Evolutionary conservation across 2,329 filamentous ascomycete species (phyloP).

Genomic region (Verticillium tricorpus): DNA sequence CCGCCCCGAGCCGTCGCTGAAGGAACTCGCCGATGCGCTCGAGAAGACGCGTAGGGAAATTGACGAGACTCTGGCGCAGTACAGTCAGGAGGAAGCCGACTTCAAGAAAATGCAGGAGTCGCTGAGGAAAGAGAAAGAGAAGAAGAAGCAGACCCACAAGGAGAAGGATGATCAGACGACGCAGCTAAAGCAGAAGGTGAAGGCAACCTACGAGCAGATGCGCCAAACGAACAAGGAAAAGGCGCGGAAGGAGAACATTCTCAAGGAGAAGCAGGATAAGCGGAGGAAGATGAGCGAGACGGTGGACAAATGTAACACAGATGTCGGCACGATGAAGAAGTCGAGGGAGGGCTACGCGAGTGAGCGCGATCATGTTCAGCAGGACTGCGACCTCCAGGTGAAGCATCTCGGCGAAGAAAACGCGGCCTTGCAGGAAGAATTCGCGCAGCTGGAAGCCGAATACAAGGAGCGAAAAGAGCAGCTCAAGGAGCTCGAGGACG

Average conservation of each 20-base stretch:
- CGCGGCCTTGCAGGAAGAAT: conserved; percentile 58
- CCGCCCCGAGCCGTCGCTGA: conserved; percentile 62
- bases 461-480: conserved; percentile 56
- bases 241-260: conserved; percentile 67
- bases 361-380: conserved; percentile 46
- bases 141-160: conserved; percentile 71
- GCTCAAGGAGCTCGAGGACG: conserved; percentile 70
- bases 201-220: conserved; percentile 76
- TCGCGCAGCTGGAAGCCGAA: conserved; percentile 63
- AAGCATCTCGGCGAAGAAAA: conserved; percentile 51
- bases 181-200: conserved; percentile 76
- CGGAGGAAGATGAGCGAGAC: conserved; percentile 66
- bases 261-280: conserved; percentile 66
- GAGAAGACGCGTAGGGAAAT: conserved; percentile 78
- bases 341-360: conserved; percentile 50
- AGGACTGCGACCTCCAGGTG: conserved; percentile 48
- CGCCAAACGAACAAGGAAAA: conserved; percentile 74
- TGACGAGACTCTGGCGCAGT: conserved; percentile 69
- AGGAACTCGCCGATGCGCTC: conserved; percentile 76
- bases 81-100: conserved; percentile 68
- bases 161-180: conserved; percentile 90
- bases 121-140: conserved; percentile 72
- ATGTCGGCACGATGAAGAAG: conserved; percentile 53
- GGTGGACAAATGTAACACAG: conserved; percentile 63
- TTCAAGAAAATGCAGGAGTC: conserved; percentile 61